Evolutionary conservation across 148 eudicot genomes (phyloP), one percentile per base, ranked within the genome.

Genomic region (Nepenthes gracilis): DNA sequence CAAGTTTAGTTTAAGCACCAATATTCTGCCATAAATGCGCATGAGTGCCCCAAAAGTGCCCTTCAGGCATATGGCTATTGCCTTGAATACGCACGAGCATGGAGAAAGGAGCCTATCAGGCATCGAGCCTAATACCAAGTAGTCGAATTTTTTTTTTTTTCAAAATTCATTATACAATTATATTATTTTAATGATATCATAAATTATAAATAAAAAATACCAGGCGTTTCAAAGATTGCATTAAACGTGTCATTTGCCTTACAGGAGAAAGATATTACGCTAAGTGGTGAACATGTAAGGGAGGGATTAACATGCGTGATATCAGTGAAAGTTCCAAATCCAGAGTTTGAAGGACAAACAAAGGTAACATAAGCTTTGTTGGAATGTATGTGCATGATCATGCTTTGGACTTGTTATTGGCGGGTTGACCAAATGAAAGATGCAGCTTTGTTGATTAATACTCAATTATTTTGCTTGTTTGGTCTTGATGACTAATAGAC

Each of bases 341-440:
- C 99, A 12, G 99, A 93, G 74, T 93, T 93, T 75, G 99, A 89
- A 82, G 98, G 98, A 62, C 98, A 93, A 74, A 93, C 99, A 38
- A 93, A 93, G 99, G 99, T 84, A 70, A 15, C 13, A 8, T 54
- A 48, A 35, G 12, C 34, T 35, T 59, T 48, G 15, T 55, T 55
- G 36, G 11, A 35, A 55, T 55, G 9, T 32, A n/a, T 9, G 6
- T 55, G 35, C 36, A 32, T 2, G 9, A 8, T 33, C 11, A 32
- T 33, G 58, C 36, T 32, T 9, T 32, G 35, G 5, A 11, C 36
- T 33, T 33, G 35, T 35, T 32, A 32, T 2, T 55, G 36, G 4
- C 7, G 35, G 10, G 11, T 33, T 32, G 35, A 33, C 35, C 9
- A 10, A 2, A 6, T 11, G 11, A 2, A 55, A 35, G 12, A 35